phyloP scores from a whole-genome alignment of 495 filamentous ascomycete species.

The Hypoxylon trugodes region DNA sequence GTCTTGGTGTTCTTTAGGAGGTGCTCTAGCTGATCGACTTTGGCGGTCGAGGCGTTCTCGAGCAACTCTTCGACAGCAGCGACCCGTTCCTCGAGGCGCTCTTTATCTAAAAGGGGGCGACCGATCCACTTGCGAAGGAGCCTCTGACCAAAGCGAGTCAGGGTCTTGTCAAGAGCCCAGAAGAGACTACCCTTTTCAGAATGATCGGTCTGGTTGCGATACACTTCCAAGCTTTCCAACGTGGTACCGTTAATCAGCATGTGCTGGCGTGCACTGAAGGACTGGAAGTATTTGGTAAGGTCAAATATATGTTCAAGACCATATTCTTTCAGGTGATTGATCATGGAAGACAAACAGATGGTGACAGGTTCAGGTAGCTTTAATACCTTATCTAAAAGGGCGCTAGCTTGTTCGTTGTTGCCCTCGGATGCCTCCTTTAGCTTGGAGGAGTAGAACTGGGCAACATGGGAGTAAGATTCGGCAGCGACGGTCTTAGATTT shows the following conservation, averaged over 20 bases:
- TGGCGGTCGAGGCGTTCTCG: constrained; percentile 66
- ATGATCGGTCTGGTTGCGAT: constrained; percentile 92
- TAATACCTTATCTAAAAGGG: constrained; percentile 84
- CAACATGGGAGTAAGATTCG: constrained; percentile 86
- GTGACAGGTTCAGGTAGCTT: constrained; percentile 86
- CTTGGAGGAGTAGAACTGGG: constrained; percentile 92
- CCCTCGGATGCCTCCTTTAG: constrained; percentile 62
- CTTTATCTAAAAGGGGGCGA: constrained; percentile 82
- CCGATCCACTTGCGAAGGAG: constrained; percentile 96
- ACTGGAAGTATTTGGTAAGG: constrained; percentile 96
- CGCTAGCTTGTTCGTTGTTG: constrained; percentile 56
- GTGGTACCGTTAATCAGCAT: constrained; percentile 98
- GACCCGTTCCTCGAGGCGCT: constrained; percentile 81
- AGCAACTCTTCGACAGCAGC: constrained; percentile 89
- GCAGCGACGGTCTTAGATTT: constrained; percentile 85
- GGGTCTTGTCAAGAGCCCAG: constrained; percentile 94
- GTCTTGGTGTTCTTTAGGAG: constrained; percentile 75
- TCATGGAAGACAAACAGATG: constrained; percentile 95
- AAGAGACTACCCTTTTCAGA: constrained; percentile 88
- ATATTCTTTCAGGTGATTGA: constrained; percentile 91
- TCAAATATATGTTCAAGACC: constrained; percentile 96
- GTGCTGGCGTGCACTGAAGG: constrained; percentile 91
- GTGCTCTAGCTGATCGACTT: constrained; percentile 75
- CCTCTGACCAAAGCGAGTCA: constrained; percentile 87
- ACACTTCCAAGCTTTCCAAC: constrained; percentile 91